Base-by-base conservation (phyloP, 2,329 filamentous ascomycete species). In the Aspergillus pseudonomiae region DNA sequence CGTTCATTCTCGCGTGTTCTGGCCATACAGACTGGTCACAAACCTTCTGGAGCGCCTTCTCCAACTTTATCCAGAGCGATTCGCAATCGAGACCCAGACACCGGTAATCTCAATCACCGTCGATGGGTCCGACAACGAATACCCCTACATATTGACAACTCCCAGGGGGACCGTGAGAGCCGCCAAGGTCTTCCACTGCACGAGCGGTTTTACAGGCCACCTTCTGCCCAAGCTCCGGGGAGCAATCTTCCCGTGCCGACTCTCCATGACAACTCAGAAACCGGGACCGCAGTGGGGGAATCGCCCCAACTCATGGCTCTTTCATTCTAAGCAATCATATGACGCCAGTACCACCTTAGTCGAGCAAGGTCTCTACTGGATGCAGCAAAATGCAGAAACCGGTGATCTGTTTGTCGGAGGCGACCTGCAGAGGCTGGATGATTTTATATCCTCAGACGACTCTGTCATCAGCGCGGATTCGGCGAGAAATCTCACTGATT, bases 141-240 rank as follows among this genome's bases (percentile, higher is more conserved):
- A 62, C 34, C 53, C 65, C 4, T 84, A 83, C 66, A 71, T 73
- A 3, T 66, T 87, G 6, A 68, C 74, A 3, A 86, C 85, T 1
- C 60, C 69, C 0, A 76, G 81, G 3, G 84, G 84, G 3, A 63
- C 45, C 0, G 75, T 87, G 36, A 70, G 69, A 6, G 78, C 83
- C 9, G 74, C 75, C 1, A 80, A 87, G 50, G 76, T 89, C 1
- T 76, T 88, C 1, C 83, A 88, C 64, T 82, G 83, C 2, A 87
- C 84, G 2, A 87, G 88, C 67, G 84, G 75, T 4, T 83, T 82
- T 65, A 76, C 82, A 0, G 71, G 80, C 0, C 79, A 84, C 59
- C 79, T 87, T 1, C 66, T 88, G 1, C 83, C 85, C 0, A 77
- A 59, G 1, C 68, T 81, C 4, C 66, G 70, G 1, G 77, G 77